Conservation (phyloP, 495 filamentous ascomycete genomes). For the Bacidia rubella region DNA sequence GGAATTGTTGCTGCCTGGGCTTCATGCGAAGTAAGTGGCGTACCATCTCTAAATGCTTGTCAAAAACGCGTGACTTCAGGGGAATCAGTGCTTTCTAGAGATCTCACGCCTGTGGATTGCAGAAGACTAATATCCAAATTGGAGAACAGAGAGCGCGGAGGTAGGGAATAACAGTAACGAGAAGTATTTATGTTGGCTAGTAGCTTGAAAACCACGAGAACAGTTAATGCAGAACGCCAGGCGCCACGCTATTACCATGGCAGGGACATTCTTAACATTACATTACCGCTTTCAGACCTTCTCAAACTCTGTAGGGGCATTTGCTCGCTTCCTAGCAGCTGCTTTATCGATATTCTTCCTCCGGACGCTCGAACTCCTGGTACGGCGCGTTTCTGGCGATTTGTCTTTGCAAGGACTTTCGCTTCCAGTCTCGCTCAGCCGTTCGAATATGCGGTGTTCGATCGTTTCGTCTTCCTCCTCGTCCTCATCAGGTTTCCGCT, state of each 20-base stretch:
- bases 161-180: no score
- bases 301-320: background rate
- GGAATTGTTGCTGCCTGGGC: no score
- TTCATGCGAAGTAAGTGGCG: no score
- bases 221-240: background rate
- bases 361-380: background rate
- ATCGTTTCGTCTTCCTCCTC: slow-evolving; percentile 26
- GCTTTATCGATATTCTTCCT: background rate
- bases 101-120: no score
- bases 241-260: background rate
- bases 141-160: no score
- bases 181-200: no score
- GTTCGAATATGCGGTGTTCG: slow-evolving; percentile 26
- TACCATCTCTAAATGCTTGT: no score
- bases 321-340: background rate
- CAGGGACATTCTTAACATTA: background rate
- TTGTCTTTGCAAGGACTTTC: slow-evolving; percentile 11
- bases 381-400: background rate
- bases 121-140: no score
- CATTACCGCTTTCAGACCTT: background rate
- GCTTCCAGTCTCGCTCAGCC: slow-evolving; percentile 28
- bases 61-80: no score
- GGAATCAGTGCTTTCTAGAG: no score
- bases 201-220: no score
- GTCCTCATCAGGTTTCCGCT: slow-evolving; percentile 37